Evolutionary conservation across 2,329 filamentous ascomycete genomes (phyloP).

Genomic region (Neocatenulostroma microsporum): DNA sequence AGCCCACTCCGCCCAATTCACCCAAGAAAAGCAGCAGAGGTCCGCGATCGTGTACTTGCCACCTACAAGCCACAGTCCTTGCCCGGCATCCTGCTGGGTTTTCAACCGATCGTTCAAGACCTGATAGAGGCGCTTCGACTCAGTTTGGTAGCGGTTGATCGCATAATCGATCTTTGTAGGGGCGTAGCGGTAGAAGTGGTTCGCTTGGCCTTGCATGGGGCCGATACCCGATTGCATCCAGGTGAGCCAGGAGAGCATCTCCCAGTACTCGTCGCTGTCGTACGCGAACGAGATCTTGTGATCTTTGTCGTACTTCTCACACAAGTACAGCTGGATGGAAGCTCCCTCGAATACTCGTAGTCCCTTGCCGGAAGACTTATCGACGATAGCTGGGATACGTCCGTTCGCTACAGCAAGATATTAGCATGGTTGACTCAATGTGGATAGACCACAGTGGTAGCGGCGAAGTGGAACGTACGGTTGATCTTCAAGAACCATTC

Average conservation of each 20-base stretch:
- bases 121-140: conserved; percentile 41
- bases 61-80: conserved; percentile 39
- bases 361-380: conserved; percentile 24
- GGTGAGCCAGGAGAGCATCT: conserved; percentile 40
- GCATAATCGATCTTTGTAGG: conserved; percentile 37
- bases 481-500: conserved; percentile 42
- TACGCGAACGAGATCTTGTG: conserved; percentile 36
- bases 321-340: conserved; percentile 41
- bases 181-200: conserved; percentile 42
- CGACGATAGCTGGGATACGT: conserved; percentile 40
- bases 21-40: conserved; percentile 41
- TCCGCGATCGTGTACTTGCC: conserved; percentile 43
- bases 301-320: conserved; percentile 35
- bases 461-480: conserved; percentile 24
- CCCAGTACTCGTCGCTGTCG: conserved; percentile 36
- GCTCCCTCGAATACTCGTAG: conserved; percentile 38
- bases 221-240: conserved; percentile 37
- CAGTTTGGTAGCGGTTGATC: conserved; percentile 42
- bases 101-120: conserved; percentile 39
- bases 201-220: conserved; percentile 41
- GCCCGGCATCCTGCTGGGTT: conserved; percentile 12
- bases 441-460: too few species aligned
- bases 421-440: too few species aligned
- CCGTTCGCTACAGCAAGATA: conserved; percentile 39
- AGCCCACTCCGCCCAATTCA: conserved; percentile 37